Evolutionary conservation across 768 basidiomycete species (phyloP).

Genomic region (Asterophora parasitica): DNA sequence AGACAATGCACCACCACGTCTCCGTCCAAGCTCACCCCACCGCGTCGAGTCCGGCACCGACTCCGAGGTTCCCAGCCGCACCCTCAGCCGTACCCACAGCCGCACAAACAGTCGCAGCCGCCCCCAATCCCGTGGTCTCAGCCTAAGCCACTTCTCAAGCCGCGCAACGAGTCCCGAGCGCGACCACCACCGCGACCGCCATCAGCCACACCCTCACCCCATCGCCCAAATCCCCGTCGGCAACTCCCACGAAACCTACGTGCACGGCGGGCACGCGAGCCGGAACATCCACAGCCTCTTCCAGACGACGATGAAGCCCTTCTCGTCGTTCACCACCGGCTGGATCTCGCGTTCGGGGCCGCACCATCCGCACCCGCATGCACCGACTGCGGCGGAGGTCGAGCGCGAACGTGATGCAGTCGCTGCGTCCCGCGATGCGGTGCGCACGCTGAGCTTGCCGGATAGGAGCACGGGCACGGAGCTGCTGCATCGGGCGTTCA

Average conservation of each 20-base stretch:
- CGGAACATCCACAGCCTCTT: constrained; percentile 50
- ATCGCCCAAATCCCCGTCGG: constrained; percentile 14
- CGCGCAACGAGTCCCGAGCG: constrained; percentile 58
- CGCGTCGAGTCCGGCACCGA: constrained; percentile 15
- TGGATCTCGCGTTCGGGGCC: constrained; percentile 25
- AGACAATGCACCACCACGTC: constrained; percentile 26
- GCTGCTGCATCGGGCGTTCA: constrained; percentile 59
- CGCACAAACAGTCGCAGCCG: constrained; percentile 24
- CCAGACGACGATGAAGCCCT: constrained; percentile 59
- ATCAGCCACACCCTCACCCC: constrained; percentile 3
- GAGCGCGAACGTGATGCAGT: constrained; percentile 5
- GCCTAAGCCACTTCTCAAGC: constrained; percentile 25
- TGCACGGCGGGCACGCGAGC: constrained; percentile 48
- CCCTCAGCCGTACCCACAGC: constrained; percentile 23
- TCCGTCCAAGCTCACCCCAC: constrained; percentile 19
- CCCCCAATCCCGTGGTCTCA: constrained; percentile 19
- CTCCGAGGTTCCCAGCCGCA: constrained; percentile 21
- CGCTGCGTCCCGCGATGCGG: constrained; percentile 11
- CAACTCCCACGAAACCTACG: constrained; percentile 40
- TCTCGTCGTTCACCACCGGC: constrained; percentile 42
- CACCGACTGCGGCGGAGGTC: constrained; percentile 1
- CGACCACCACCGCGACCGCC: not conserved
- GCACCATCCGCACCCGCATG: not conserved
- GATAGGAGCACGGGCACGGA: constrained; percentile 20
- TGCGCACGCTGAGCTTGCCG: constrained; percentile 13